These are phyloP conservation scores for Cladophialophora chaetospira DNA, from an alignment of 2,329 filamentous ascomycete genomes.

Conservation along the genomic window DNA sequence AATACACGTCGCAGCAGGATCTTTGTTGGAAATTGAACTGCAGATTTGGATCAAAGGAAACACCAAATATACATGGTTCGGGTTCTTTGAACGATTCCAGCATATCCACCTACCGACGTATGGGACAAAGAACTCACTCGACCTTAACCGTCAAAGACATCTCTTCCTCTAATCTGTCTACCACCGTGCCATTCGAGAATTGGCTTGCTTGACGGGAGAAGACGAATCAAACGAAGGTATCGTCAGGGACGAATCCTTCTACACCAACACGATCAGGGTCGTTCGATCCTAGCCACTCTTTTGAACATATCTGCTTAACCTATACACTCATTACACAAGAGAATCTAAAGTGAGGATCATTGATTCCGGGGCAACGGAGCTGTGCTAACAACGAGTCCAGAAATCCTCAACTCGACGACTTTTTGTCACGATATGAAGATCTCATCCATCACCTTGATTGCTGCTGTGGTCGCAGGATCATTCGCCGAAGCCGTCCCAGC, in stretches of 20 bases:
- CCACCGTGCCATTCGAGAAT: not conserved
- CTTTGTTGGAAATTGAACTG: constrained; percentile 22
- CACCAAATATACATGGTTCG: constrained; percentile 14
- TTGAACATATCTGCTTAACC: constrained; percentile 25
- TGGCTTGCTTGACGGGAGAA: constrained; percentile 1
- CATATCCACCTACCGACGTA: constrained; percentile 6
- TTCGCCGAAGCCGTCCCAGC: constrained; percentile 36
- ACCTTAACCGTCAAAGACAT: not conserved
- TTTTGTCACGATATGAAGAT: constrained; percentile 28
- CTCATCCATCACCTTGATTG: constrained; percentile 32
- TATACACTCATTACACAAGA: constrained; percentile 28
- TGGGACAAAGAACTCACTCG: constrained; percentile 12
- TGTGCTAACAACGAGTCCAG: constrained; percentile 13
- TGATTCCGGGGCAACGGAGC: not conserved
- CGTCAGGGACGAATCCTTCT: constrained; percentile 13
- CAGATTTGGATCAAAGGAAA: constrained; percentile 26
- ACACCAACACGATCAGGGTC: constrained; percentile 19
- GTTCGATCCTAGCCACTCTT: constrained; percentile 32
- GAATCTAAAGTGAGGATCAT: constrained; percentile 13
- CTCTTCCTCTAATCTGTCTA: not conserved
- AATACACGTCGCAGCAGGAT: constrained; percentile 2
- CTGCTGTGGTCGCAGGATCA: constrained; percentile 33
- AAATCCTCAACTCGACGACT: not conserved
- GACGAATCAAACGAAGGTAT: constrained; percentile 1
- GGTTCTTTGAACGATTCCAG: constrained; percentile 9